Conservation (phyloP, 176 grass and related monocot genomes). For the Hordeum marinum region DNA sequence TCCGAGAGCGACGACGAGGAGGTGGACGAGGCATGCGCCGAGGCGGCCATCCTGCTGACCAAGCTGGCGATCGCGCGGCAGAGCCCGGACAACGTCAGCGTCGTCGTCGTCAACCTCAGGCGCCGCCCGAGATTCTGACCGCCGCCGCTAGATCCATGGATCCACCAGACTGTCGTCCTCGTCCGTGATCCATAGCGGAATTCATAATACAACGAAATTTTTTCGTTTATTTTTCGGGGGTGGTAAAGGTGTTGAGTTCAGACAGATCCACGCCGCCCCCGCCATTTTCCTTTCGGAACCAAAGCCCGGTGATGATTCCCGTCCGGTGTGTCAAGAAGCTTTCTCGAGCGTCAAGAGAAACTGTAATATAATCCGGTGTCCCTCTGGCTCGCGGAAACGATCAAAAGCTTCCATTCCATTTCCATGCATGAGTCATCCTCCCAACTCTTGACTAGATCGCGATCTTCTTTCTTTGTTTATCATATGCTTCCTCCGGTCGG, state of each 20-base stretch:
- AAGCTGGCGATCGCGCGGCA: conserved; percentile 79
- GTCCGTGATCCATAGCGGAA: background rate
- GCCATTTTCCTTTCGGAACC: background rate
- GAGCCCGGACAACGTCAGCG: conserved; percentile 72
- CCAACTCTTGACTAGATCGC: conserved; percentile 20
- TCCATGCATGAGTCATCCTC: background rate
- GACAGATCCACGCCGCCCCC: background rate
- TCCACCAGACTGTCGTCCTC: background rate
- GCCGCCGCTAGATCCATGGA: background rate
- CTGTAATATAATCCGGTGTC: conserved; percentile 24
- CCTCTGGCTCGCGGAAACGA: background rate
- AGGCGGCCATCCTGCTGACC: conserved; percentile 70
- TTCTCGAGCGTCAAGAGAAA: conserved; percentile 26
- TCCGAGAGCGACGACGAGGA: conserved; percentile 33
- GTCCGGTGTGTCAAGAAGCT: conserved; percentile 29
- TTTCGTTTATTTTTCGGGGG: conserved; percentile 9
- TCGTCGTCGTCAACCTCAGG: conserved; percentile 71
- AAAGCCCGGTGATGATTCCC: background rate
- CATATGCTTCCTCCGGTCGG: background rate
- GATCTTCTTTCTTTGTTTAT: background rate
- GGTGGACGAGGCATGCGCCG: conserved; percentile 49
- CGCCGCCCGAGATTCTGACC: conserved; percentile 32
- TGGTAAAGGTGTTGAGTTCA: background rate
- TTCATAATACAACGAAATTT: background rate
- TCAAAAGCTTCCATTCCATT: background rate